These are phyloP conservation scores for Sclerotinia borealis DNA, from an alignment of 2,329 filamentous ascomycete species.

Conservation along the genomic window DNA sequence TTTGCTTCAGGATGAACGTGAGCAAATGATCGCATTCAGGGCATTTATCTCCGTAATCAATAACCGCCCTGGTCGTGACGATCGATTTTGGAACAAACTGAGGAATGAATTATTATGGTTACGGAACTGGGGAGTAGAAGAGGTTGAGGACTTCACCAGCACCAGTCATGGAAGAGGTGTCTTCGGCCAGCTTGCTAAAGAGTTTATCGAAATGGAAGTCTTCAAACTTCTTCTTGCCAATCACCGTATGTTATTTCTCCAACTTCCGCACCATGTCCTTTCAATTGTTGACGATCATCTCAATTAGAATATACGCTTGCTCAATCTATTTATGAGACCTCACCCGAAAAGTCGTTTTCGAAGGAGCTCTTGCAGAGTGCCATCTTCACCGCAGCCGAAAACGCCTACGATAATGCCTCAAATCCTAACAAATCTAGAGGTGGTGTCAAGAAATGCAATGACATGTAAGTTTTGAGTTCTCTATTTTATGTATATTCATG, in stretches of 20 bases:
- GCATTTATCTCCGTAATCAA: constrained; percentile 41
- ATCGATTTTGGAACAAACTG: constrained; percentile 55
- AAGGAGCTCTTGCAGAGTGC: constrained; percentile 50
- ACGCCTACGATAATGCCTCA: constrained; percentile 73
- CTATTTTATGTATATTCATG: not conserved
- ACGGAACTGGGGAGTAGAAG: constrained; percentile 60
- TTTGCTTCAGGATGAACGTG: constrained; percentile 55
- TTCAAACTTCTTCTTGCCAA: constrained; percentile 60
- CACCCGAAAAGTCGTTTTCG: constrained; percentile 44
- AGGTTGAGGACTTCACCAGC: constrained; percentile 34
- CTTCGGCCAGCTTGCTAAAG: constrained; percentile 53
- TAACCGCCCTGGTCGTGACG: constrained; percentile 47
- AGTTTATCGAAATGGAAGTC: constrained; percentile 63
- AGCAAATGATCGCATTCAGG: constrained; percentile 55
- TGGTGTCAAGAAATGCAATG: constrained; percentile 69
- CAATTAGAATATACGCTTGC: constrained; percentile 55
- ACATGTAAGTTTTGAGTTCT: constrained; percentile 50
- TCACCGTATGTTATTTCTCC: constrained; percentile 43
- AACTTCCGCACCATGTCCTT: constrained; percentile 5
- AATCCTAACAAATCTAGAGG: constrained; percentile 74
- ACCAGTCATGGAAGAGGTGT: constrained; percentile 39
- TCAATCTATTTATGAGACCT: constrained; percentile 53
- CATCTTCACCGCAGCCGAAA: constrained; percentile 57
- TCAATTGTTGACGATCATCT: not conserved
- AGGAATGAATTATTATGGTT: constrained; percentile 67